These are phyloP conservation scores for Ogataea zsoltii DNA, from an alignment of 805 yeast species.

Conservation along the genomic window DNA sequence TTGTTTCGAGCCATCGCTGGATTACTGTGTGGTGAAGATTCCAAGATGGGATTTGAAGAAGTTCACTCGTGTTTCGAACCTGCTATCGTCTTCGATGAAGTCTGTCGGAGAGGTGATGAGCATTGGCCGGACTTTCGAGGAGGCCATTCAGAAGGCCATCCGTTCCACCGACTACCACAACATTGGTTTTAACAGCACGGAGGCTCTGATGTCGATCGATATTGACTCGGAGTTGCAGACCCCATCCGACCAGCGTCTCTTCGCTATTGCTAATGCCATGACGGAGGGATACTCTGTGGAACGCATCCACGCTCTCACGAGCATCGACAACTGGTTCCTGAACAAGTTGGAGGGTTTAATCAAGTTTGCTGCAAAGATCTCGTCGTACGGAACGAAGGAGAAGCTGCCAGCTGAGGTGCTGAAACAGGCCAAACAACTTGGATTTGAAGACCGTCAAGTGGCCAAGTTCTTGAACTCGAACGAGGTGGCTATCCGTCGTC, in stretches of 20 bases:
- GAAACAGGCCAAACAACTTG: constrained; percentile 91
- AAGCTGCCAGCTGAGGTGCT: constrained; percentile 62
- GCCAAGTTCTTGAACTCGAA: constrained; percentile 86
- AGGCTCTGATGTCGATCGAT: constrained; percentile 85
- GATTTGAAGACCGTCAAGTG: constrained; percentile 95
- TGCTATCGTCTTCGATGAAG: constrained; percentile 92
- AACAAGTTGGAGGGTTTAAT: constrained; percentile 79
- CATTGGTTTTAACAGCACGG: constrained; percentile 86
- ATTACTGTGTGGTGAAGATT: constrained; percentile 94
- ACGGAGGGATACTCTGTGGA: constrained; percentile 87
- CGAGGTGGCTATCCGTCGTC: constrained; percentile 88
- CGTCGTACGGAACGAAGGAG: constrained; percentile 56
- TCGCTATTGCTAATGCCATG: constrained; percentile 95
- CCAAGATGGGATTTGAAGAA: constrained; percentile 99
- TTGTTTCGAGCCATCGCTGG: constrained; percentile 96
- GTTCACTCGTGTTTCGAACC: constrained; percentile 87
- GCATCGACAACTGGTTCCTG: constrained; percentile 95
- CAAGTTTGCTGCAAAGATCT: constrained; percentile 63
- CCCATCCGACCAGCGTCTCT: constrained; percentile 95
- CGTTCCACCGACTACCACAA: constrained; percentile 95
- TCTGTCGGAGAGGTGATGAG: constrained; percentile 99
- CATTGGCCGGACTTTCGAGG: constrained; percentile 96
- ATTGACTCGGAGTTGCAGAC: constrained; percentile 92
- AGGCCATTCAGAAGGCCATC: constrained; percentile 96
- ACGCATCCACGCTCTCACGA: constrained; percentile 85